These are phyloP conservation scores for Bocquillonia castaneifolia DNA, from an alignment of 441 rosid genomes.

Conservation along the genomic window DNA sequence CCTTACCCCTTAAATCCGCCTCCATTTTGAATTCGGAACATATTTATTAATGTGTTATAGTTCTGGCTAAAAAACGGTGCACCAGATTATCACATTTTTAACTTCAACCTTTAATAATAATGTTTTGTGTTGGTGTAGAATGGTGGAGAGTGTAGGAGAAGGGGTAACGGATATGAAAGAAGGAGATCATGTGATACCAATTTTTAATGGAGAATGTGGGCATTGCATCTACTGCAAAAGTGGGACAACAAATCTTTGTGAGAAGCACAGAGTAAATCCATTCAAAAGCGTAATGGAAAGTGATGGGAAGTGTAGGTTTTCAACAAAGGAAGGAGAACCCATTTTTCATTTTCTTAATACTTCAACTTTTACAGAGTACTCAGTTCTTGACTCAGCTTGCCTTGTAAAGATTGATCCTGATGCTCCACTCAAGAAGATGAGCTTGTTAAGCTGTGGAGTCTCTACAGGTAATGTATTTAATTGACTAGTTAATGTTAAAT, in stretches of 20 bases:
- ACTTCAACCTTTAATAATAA: too few species aligned
- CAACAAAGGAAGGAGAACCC: constrained; percentile 29
- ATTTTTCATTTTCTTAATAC: constrained; percentile 45
- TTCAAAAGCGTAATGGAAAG: constrained; percentile 32
- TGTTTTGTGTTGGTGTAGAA: constrained; percentile 16
- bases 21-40: too few species aligned
- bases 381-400: constrained; percentile 41
- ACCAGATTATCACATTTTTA: too few species aligned
- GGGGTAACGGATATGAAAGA: constrained; percentile 34
- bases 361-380: constrained; percentile 45
- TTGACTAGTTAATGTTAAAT: too few species aligned
- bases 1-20: too few species aligned
- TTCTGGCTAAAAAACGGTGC: too few species aligned
- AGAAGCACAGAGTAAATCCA: constrained; percentile 30
- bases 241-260: constrained; percentile 31
- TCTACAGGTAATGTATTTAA: too few species aligned
- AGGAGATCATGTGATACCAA: constrained; percentile 43
- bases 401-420: constrained; percentile 32
- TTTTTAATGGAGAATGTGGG: constrained; percentile 46
- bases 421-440: constrained; percentile 36
- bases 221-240: constrained; percentile 30
- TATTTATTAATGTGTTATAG: too few species aligned
- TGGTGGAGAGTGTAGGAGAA: constrained; percentile 42
- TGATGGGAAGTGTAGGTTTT: constrained; percentile 39
- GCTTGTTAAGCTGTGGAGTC: constrained; percentile 42